Percentiles rank a stretch among this genome's conserved stretches.
Conservation (phyloP, 345 rosid species). For the Populus davidiana region DNA sequence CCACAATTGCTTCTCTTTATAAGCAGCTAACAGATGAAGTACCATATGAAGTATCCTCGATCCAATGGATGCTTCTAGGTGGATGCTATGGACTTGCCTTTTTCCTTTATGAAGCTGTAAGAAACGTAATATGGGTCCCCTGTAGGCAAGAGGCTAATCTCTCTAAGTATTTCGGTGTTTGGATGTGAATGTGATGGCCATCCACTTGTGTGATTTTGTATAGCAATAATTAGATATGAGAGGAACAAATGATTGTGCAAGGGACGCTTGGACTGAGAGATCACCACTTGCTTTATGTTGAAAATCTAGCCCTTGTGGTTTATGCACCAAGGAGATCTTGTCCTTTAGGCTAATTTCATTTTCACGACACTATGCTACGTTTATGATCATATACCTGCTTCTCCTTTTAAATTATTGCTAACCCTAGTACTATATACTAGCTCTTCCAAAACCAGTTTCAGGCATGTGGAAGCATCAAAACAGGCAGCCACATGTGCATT, state of each 20-base stretch:
- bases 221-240: not conserved
- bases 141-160: not conserved
- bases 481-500: too few relatives aligned
- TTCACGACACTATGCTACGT: not conserved
- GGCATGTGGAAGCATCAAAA: too few relatives aligned
- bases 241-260: conserved; percentile 13
- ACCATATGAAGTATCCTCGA: not conserved
- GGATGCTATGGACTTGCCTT: not conserved
- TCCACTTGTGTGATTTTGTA: not conserved
- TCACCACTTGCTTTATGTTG: conserved; percentile 22
- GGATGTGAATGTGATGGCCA: not conserved
- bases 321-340: not conserved
- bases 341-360: not conserved
- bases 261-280: conserved; percentile 31
- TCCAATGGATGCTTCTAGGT: not conserved
- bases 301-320: conserved; percentile 7
- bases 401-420: not conserved
- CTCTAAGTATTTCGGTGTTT: not conserved
- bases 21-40: not conserved
- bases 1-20: not conserved
- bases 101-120: not conserved
- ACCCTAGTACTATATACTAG: not conserved
- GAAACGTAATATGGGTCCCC: not conserved
- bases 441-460: too few relatives aligned
- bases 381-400: not conserved